Conservation (phyloP, 768 basidiomycete species). For the Boletellus ananas region DNA sequence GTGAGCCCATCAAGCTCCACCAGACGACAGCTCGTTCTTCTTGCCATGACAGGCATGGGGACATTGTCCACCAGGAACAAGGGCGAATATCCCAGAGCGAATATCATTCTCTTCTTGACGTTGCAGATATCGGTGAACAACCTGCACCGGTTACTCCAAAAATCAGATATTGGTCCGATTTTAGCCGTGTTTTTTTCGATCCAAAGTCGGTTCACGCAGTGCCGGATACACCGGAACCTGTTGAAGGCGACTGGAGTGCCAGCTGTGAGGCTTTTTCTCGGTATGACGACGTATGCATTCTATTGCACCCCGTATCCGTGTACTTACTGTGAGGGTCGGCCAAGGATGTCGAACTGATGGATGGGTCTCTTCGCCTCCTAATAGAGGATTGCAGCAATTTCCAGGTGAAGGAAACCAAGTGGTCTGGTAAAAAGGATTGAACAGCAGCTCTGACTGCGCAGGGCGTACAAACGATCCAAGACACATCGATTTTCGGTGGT, state of each 20-base stretch:
- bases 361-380: slow-evolving; percentile 60
- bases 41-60: slow-evolving; percentile 42
- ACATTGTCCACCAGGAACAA: slow-evolving; percentile 48
- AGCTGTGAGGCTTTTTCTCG: slow-evolving; percentile 50
- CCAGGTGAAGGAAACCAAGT: slow-evolving; percentile 44
- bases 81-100: slow-evolving; percentile 48
- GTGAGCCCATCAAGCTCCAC: slow-evolving; percentile 7
- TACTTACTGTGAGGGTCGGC: neutral
- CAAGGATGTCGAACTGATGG: slow-evolving; percentile 65
- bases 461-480: slow-evolving; percentile 69
- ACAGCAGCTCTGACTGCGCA: slow-evolving; percentile 24
- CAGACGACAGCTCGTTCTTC: neutral
- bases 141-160: slow-evolving; percentile 16
- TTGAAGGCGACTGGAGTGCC: slow-evolving; percentile 53
- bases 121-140: slow-evolving; percentile 15
- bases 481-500: slow-evolving; percentile 59
- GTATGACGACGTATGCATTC: slow-evolving; percentile 50
- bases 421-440: neutral
- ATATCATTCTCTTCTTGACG: slow-evolving; percentile 48
- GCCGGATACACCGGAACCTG: slow-evolving; percentile 50
- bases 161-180: slow-evolving; percentile 51
- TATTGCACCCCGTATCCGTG: neutral
- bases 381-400: slow-evolving; percentile 74
- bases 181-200: slow-evolving; percentile 51
- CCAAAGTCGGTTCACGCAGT: slow-evolving; percentile 63